Evolutionary conservation across 2,329 filamentous ascomycete genomes (phyloP).

Genomic region (Colletotrichum simmondsii): DNA sequence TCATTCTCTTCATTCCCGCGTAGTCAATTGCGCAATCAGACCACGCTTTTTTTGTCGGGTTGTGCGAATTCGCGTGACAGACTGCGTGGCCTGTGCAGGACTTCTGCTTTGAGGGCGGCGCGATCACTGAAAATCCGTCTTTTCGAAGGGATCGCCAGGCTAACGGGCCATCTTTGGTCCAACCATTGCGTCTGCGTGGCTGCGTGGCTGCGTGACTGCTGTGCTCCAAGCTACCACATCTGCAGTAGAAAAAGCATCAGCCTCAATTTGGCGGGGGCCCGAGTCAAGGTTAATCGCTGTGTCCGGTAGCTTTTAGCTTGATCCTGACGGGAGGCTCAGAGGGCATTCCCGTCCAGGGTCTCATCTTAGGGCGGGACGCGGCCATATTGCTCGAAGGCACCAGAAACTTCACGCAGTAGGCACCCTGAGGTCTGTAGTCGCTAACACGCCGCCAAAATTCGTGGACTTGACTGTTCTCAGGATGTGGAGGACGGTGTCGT

Average conservation of each 20-base stretch:
- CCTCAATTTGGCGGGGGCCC: conserved; percentile 16
- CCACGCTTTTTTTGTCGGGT: background rate
- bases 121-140: conserved; percentile 8
- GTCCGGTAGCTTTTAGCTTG: background rate
- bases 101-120: conserved; percentile 2
- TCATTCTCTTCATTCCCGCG: background rate
- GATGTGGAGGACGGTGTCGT: background rate
- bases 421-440: background rate
- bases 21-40: background rate
- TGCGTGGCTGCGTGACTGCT: conserved; percentile 6
- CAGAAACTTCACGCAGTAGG: conserved; percentile 4
- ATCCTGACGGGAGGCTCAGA: conserved; percentile 6
- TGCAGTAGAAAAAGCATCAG: conserved; percentile 2
- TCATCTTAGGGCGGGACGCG: background rate
- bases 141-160: conserved; percentile 12
- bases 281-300: background rate
- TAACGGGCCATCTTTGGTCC: conserved; percentile 3
- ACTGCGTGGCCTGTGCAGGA: background rate
- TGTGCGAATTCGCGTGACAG: background rate
- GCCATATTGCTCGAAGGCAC: conserved; percentile 19
- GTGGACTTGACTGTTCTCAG: background rate
- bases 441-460: background rate
- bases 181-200: background rate
- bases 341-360: conserved; percentile 17
- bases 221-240: conserved; percentile 6